Percentiles rank a stretch among this genome's conserved stretches.
Evolutionary conservation across 2,329 filamentous ascomycete genomes (phyloP).

Genomic region (Lecanosticta acicola): DNA sequence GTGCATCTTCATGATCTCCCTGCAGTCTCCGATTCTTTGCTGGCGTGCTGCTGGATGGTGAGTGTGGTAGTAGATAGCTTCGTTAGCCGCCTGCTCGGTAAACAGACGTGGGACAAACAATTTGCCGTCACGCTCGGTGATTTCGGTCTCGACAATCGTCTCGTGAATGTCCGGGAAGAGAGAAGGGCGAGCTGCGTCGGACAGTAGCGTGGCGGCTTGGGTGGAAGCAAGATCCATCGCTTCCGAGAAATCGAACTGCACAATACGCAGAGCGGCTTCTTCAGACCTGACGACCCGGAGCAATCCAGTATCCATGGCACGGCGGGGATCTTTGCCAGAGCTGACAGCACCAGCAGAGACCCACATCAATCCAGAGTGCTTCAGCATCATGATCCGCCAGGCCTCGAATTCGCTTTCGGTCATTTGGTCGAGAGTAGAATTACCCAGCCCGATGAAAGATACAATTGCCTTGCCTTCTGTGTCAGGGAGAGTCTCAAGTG

Average conservation of each 20-base stretch:
- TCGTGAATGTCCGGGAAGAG: neutral
- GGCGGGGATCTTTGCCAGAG: neutral
- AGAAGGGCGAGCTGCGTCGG: neutral
- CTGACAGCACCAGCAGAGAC: neutral
- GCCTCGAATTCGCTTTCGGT: neutral
- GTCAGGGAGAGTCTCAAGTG: neutral
- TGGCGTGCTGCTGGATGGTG: neutral
- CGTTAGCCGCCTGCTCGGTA: neutral
- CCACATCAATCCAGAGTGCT: neutral
- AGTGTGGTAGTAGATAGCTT: neutral
- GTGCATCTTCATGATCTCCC: conserved; percentile 5
- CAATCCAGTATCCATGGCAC: neutral
- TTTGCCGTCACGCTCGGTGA: neutral
- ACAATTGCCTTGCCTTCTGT: neutral
- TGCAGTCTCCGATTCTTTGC: neutral
- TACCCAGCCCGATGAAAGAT: neutral
- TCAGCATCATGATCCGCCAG: neutral
- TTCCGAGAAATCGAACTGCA: neutral
- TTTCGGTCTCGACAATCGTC: neutral
- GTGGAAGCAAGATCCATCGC: neutral
- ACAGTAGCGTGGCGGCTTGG: neutral
- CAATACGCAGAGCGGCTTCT: neutral
- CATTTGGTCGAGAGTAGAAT: neutral
- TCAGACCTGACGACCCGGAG: neutral
- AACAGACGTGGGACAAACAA: neutral